phyloP scores from a whole-genome alignment of 2,329 filamentous ascomycete genomes.

The Curvularia sp. region DNA sequence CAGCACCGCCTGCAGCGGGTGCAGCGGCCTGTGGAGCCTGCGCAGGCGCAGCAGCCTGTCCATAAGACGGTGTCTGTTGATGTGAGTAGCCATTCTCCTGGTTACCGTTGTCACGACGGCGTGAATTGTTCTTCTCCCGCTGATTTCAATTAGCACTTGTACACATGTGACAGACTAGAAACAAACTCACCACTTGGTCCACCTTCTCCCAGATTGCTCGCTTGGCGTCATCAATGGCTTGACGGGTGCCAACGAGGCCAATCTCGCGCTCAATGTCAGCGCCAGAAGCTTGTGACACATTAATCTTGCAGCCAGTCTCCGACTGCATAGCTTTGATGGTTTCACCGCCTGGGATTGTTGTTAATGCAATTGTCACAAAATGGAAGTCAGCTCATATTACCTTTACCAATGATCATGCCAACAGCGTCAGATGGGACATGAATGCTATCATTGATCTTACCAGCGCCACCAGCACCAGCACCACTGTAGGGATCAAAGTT shows the following conservation, averaged over 20 bases:
- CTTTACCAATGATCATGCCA: constrained; percentile 96
- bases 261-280: constrained; percentile 86
- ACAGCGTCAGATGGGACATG: constrained; percentile 89
- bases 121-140: constrained; percentile 56
- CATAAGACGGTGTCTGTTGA: constrained; percentile 48
- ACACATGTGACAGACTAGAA: neutral
- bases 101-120: constrained; percentile 51
- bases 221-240: constrained; percentile 82
- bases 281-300: constrained; percentile 81
- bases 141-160: constrained; percentile 38
- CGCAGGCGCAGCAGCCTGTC: constrained; percentile 43
- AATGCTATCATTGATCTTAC: constrained; percentile 80
- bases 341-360: constrained; percentile 67
- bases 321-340: constrained; percentile 95
- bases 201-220: constrained; percentile 89
- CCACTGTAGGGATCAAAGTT: constrained; percentile 53
- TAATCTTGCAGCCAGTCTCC: constrained; percentile 89
- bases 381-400: constrained; percentile 38
- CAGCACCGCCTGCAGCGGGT: constrained; percentile 59
- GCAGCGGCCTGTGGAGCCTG: constrained; percentile 36
- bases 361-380: constrained; percentile 23
- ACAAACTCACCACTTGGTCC: constrained; percentile 76
- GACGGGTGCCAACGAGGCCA: constrained; percentile 77
- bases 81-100: constrained; percentile 58
- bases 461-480: constrained; percentile 24